phyloP scores from a whole-genome alignment of 2,329 filamentous ascomycete species.

The Ophiostoma australiae region DNA sequence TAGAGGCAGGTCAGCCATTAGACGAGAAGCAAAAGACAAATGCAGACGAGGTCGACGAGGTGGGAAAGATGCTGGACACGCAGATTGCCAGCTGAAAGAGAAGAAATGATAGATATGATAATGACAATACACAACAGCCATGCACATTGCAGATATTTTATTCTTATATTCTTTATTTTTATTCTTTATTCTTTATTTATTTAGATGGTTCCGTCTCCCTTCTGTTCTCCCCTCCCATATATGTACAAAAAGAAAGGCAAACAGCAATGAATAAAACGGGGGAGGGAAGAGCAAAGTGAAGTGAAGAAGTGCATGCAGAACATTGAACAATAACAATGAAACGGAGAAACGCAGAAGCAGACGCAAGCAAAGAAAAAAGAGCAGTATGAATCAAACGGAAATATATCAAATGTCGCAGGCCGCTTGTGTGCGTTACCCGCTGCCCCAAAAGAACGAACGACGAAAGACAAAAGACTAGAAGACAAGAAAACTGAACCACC shows the following conservation, averaged over 20 bases:
- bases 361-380: not conserved
- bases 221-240: constrained; percentile 26
- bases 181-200: constrained; percentile 23
- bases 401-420: constrained; percentile 30
- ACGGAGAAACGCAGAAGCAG: not conserved
- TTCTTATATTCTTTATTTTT: constrained; percentile 14
- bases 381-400: constrained; percentile 13
- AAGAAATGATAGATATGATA: not conserved
- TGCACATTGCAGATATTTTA: not conserved
- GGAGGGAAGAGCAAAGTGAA: constrained; percentile 13
- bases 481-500: not conserved
- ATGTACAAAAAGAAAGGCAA: constrained; percentile 30
- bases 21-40: not conserved
- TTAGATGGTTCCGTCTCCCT: constrained; percentile 20
- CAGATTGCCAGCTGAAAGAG: not conserved
- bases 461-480: too few species aligned
- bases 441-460: constrained; percentile 27
- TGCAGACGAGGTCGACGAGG: not conserved
- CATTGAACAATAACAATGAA: not conserved
- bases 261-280: constrained; percentile 10
- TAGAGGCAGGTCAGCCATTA: not conserved
- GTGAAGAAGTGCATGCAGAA: not conserved
- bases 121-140: not conserved
- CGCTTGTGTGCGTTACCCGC: constrained; percentile 35
- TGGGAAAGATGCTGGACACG: not conserved